Evolutionary conservation across 345 rosid genomes (phyloP).

Genomic region (Toxicodendron radicans): DNA sequence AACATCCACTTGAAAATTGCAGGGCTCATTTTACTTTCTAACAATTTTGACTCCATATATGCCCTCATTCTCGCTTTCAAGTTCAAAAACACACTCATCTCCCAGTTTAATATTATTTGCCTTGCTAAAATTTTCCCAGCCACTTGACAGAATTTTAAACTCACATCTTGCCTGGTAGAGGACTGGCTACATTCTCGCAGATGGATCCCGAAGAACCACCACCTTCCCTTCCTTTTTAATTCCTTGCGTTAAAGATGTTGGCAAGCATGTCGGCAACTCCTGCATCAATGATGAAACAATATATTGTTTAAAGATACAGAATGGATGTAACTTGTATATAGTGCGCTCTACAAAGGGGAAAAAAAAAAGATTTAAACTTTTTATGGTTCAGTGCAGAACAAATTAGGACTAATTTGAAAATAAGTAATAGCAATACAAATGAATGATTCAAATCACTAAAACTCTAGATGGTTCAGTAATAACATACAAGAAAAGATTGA

Average conservation of each 20-base stretch:
- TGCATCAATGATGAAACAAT: slow-evolving; percentile 7
- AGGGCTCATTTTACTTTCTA: neutral
- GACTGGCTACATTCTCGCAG: slow-evolving; percentile 36
- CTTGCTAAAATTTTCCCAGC: slow-evolving; percentile 38
- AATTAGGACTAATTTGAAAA: neutral
- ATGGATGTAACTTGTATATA: neutral
- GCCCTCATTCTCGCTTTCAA: slow-evolving; percentile 7
- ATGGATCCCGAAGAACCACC: slow-evolving; percentile 36
- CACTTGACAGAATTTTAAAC: slow-evolving; percentile 20
- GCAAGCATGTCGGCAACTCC: slow-evolving; percentile 34
- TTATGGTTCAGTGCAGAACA: neutral
- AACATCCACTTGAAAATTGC: neutral
- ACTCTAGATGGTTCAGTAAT: neutral
- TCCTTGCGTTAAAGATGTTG: slow-evolving; percentile 9
- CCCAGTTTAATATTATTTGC: slow-evolving; percentile 32
- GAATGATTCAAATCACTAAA: neutral
- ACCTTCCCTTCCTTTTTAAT: slow-evolving; percentile 12
- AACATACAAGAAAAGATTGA: slow-evolving; percentile 28
- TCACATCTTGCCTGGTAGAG: slow-evolving; percentile 24
- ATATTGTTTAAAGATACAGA: neutral
- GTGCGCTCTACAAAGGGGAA: too few relatives aligned
- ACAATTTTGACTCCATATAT: slow-evolving; percentile 18
- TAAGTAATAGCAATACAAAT: neutral
- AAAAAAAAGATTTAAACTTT: neutral
- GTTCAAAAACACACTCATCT: slow-evolving; percentile 33